A percentile compares a stretch with the other conserved stretches of the same genome.
These are phyloP conservation scores for Nicotiana tabacum DNA, from an alignment of 257 asterid genomes.

Conservation along the genomic window DNA sequence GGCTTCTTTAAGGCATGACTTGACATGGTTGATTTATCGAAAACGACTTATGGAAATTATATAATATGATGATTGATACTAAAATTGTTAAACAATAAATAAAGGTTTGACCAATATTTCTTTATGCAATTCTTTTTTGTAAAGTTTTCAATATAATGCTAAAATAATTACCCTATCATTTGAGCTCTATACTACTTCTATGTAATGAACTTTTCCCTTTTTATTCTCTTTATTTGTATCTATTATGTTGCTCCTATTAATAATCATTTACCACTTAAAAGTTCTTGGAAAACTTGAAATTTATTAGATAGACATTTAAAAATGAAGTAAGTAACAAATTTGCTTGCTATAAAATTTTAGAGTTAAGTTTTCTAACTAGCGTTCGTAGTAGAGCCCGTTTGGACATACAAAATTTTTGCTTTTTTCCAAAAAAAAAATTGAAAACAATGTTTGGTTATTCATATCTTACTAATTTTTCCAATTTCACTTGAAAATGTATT, in stretches of 20 bases:
- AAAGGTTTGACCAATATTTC: background rate
- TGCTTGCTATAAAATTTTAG: too few relatives aligned
- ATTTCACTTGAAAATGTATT: too few relatives aligned
- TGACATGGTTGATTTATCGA: background rate
- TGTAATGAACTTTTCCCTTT: background rate
- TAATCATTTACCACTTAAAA: background rate
- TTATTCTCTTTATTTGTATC: too few relatives aligned
- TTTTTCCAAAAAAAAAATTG: too few relatives aligned
- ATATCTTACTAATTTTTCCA: too few relatives aligned
- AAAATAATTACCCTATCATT: background rate
- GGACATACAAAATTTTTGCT: too few relatives aligned
- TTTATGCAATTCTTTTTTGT: background rate
- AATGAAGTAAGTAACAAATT: background rate
- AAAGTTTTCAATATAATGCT: background rate
- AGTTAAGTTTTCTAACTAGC: too few relatives aligned
- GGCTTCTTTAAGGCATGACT: background rate
- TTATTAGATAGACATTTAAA: background rate
- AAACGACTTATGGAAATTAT: background rate
- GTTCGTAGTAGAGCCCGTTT: too few relatives aligned
- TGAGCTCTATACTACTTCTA: background rate
- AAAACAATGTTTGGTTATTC: too few relatives aligned
- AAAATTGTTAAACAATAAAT: background rate
- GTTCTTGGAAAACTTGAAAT: background rate
- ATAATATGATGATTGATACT: background rate
- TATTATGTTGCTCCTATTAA: background rate